Evolutionary conservation across 2,329 filamentous ascomycete genomes (phyloP), one percentile per base, ranked within the genome.

Genomic region (Zalaria obscura): DNA sequence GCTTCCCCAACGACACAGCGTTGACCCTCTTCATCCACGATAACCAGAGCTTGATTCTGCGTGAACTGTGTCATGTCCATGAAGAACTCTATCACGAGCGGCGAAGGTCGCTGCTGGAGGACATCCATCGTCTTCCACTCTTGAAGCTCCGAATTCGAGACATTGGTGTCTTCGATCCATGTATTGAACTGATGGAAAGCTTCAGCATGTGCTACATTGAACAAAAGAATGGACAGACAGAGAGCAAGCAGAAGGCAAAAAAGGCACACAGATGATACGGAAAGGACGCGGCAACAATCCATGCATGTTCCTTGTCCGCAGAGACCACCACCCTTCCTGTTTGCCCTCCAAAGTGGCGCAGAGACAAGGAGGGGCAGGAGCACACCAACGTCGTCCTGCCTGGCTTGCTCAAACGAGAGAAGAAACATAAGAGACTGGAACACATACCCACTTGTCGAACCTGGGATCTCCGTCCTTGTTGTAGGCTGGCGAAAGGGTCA

Each of bases 1-100:
- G 86, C 82, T 55, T 93, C 87, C 52, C 82, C 66, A 11, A 94
- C 89, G 65, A 96, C 87, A 83, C 85, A 95, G 47, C 84, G 77
- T 66, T 93, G 93, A 39, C 87, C 89, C 55, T 82, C 73, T 27
- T 94, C 86, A 61, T 96, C 91, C 36, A 89, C 67, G 47, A 91
- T 75, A 43, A 94, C 87, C 40, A 98, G 67, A 50, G 82, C 87
- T 62, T 98, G 87, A 52, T 81, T 91, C 45, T 80, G 78, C 35
- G 83, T 83, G 41, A 96, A 70, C 28, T 77, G 73, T 31, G 83
- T 80, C 8, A 80, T 78, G 58, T 94, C 86, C 29, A 48, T 29
- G 29, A 45, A 48, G 25, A 87, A 82, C 62, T 98, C 91, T 55
- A 98, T 85, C 49, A 93, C 75, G 57, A 98, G 69, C 3, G 87